Percentiles rank a stretch among this genome's conserved stretches.
Evolutionary conservation across 768 basidiomycete genomes (phyloP).

Genomic region (Mycena galopus): DNA sequence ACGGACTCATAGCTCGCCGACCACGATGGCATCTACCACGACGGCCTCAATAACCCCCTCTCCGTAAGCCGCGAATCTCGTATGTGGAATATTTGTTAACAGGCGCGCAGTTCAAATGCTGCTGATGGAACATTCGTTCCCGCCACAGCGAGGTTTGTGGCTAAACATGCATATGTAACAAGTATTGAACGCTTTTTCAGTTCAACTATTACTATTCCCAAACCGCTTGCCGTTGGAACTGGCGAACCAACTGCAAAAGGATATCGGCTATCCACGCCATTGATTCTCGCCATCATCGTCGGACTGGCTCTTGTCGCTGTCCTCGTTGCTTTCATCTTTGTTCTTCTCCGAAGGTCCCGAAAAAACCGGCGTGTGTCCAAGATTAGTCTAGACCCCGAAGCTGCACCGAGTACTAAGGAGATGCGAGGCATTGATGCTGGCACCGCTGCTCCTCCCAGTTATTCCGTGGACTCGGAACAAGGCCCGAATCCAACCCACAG

Average conservation of each 20-base stretch:
- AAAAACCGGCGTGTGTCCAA: background rate
- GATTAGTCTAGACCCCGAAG: background rate
- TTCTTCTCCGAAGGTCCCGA: background rate
- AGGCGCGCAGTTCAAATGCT: background rate
- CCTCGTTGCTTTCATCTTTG: background rate
- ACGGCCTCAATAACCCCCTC: too few species aligned
- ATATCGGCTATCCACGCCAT: background rate
- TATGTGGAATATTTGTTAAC: background rate
- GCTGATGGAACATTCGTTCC: background rate
- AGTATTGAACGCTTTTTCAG: background rate
- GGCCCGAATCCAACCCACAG: too few species aligned
- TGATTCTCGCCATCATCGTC: background rate
- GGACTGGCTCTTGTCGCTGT: background rate
- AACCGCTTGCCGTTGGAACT: too few species aligned
- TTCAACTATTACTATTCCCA: too few species aligned
- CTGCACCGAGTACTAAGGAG: background rate
- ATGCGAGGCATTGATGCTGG: background rate
- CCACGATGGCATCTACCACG: too few species aligned
- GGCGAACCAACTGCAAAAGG: background rate
- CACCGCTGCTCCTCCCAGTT: background rate
- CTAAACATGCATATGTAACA: background rate
- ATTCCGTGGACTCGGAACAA: too few species aligned
- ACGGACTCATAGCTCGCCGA: too few species aligned
- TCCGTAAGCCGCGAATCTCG: too few species aligned
- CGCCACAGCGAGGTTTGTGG: too few species aligned